Base-by-base conservation (phyloP, 345 rosid genomes). In the Pelargonium nanum region DNA sequence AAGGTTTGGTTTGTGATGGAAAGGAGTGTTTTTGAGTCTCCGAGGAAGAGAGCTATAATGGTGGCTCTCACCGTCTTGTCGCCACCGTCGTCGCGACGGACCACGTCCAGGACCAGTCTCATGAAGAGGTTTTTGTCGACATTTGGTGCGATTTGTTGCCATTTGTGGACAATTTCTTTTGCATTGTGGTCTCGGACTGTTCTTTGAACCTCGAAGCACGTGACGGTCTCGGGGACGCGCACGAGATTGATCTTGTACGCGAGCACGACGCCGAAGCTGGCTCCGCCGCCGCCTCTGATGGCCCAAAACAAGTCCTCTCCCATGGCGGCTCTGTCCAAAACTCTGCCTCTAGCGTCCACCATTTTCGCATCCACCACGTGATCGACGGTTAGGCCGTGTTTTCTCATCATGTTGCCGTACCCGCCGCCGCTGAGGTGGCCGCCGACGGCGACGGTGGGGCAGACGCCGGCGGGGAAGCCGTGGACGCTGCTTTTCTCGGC, bases 61-160 rank as follows among this genome's bases (percentile, higher is more conserved):
- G 55, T 19, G 6, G 55, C 53, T 53, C 22, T 40, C 0, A 59
- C 22, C 0, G 60, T 66, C 54, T 32, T 32, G 9, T 30, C 28
- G 5, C 45, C 45, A 15, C 45, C 45, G 45, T 32, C 25, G 24
- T 24, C 48, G 19, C 19, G 12, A 19, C 57, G 25, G 5, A 32
- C 50, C 1, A 40, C 64, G 22, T 32, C 25, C 25, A 23, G 24
- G 17, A 24, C 20, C 58, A 66, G 63, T 52, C 79, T 74, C 25
- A 81, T 62, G 70, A 81, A 81, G 23, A 78, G 74, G 28, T 69
- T 66, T 2, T 23, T 22, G 32, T 70, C 72, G 3, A 71, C 52
- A 45, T 65, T 65, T 13, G 63, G 68, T 1, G 81, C 69, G 40
- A 78, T 70, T 19, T 67, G 60, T 16, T 78, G 77, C 83, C 83